A percentile compares a stretch with the other conserved stretches of the same genome.
These are phyloP conservation scores for Candida sphagnicola DNA, from an alignment of 805 yeast genomes.

Conservation along the genomic window DNA sequence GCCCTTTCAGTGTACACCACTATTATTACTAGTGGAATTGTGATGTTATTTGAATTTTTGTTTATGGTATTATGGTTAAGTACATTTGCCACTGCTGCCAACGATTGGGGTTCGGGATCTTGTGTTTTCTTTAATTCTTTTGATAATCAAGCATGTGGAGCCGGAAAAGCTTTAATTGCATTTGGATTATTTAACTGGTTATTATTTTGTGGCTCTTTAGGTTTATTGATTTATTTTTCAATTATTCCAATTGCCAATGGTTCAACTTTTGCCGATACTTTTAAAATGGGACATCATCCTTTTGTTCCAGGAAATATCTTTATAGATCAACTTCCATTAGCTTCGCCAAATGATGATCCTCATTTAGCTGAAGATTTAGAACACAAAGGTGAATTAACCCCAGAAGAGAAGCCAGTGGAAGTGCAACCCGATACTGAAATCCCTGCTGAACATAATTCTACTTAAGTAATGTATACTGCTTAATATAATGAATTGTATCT, in stretches of 20 bases:
- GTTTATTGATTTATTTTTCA: slow-evolving; percentile 11
- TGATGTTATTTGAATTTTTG: slow-evolving; percentile 13
- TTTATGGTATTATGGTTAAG: slow-evolving; percentile 20
- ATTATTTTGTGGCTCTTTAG: slow-evolving; percentile 14
- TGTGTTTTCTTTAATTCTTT: too few species aligned
- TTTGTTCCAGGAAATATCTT: not conserved
- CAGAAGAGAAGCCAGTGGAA: not conserved
- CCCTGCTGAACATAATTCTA: too few species aligned
- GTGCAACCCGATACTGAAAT: too few species aligned
- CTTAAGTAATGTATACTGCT: too few species aligned
- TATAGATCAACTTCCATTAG: not conserved
- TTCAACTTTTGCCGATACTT: not conserved
- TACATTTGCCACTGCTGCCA: slow-evolving; percentile 18
- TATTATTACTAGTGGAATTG: slow-evolving; percentile 9
- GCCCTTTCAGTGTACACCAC: slow-evolving; percentile 8
- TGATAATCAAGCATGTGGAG: slow-evolving; percentile 16
- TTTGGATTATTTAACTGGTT: slow-evolving; percentile 19
- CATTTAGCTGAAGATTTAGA: not conserved
- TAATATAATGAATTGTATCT: too few species aligned
- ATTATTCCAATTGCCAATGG: slow-evolving; percentile 12
- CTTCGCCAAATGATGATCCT: not conserved
- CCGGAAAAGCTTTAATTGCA: slow-evolving; percentile 20
- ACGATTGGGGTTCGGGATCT: slow-evolving; percentile 12
- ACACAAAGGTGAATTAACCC: not conserved
- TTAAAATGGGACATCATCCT: not conserved